Evolutionary conservation across 305 asterid genomes (phyloP).

Genomic region (Fraxinus platypoda): DNA sequence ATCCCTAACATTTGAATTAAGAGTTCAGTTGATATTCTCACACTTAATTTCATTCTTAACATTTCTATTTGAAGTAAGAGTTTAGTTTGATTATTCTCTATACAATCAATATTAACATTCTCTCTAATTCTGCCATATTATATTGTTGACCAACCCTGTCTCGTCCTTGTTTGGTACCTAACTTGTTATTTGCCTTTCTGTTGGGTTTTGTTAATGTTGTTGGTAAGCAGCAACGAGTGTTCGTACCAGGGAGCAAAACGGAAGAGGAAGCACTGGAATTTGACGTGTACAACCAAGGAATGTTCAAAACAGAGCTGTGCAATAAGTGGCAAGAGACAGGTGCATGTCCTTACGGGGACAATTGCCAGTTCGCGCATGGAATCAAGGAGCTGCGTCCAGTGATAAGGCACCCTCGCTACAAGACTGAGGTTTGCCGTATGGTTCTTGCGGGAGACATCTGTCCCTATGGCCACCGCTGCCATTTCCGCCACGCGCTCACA

Average conservation of each 20-base stretch:
- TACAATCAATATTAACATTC: not conserved
- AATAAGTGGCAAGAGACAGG: conserved; percentile 90
- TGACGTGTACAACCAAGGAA: conserved; percentile 74
- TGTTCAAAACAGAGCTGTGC: conserved; percentile 74
- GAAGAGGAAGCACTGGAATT: conserved; percentile 53
- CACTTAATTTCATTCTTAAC: not conserved
- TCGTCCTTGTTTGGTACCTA: not conserved
- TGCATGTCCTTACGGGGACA: conserved; percentile 60
- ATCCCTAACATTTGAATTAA: not conserved
- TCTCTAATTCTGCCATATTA: not conserved
- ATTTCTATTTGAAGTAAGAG: not conserved
- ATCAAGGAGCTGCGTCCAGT: conserved; percentile 72
- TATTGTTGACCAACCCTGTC: not conserved
- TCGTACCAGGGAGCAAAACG: conserved; percentile 46
- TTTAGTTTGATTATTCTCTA: not conserved
- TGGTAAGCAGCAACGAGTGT: conserved; percentile 55
- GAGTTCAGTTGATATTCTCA: not conserved
- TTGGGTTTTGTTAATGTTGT: not conserved
- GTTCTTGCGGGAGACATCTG: conserved; percentile 67
- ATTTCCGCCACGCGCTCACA: conserved; percentile 75
- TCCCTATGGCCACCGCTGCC: conserved; percentile 88
- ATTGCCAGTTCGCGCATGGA: conserved; percentile 78
- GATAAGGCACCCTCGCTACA: conserved; percentile 85
- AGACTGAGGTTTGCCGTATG: conserved; percentile 78
- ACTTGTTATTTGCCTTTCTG: not conserved